Evolutionary conservation across 2,329 filamentous ascomycete genomes (phyloP).

Genomic region (Trichoderma lentiforme): DNA sequence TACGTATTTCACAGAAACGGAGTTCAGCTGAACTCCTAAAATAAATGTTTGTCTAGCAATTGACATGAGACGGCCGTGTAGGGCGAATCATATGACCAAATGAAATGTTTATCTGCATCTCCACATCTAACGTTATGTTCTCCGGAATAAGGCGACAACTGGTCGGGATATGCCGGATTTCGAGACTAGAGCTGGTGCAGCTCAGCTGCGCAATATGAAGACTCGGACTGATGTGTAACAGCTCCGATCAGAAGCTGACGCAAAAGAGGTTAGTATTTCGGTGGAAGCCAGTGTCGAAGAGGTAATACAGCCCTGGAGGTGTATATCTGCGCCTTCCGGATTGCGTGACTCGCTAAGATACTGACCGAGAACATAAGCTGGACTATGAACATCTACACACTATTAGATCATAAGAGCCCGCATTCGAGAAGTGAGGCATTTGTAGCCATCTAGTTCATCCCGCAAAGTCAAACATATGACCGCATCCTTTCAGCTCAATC

Average conservation of each 20-base stretch:
- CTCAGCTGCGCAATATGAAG: neutral
- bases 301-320: neutral
- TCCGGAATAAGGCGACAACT: neutral
- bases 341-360: neutral
- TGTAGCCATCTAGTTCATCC: neutral
- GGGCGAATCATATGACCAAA: neutral
- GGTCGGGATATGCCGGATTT: neutral
- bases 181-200: neutral
- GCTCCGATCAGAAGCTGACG: neutral
- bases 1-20: neutral
- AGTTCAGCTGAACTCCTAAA: neutral
- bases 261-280: neutral
- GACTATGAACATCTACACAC: neutral
- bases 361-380: neutral
- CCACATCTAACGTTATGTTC: neutral
- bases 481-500: neutral
- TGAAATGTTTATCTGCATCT: neutral
- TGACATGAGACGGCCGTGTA: neutral
- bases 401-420: neutral
- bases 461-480: neutral
- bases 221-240: neutral
- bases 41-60: neutral
- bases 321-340: neutral
- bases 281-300: neutral
- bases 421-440: neutral